Base-by-base conservation (phyloP, 2,329 filamentous ascomycete species). In the Fusarium equiseti region DNA sequence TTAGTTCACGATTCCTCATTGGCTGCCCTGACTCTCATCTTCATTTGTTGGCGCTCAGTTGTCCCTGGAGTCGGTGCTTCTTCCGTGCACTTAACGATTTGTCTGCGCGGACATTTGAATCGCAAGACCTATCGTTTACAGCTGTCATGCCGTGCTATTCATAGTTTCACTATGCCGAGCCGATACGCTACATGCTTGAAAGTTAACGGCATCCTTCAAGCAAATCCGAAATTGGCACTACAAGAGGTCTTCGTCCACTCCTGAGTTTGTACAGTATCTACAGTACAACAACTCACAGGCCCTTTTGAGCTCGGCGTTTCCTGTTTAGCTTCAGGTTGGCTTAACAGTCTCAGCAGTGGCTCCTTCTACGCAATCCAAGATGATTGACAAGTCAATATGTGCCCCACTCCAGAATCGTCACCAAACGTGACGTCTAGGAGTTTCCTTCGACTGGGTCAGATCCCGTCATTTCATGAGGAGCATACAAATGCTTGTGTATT, bases 391-490 rank as follows among this genome's bases (percentile, higher is more conserved):
- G 31, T 43, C 45, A 51, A 59, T 59, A 53, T 18, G 31, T 52
- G 38, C 68, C 50, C 68, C 64, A 68, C 68, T 50, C n/a, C 22
- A 27, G 53, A 70, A 59, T 59, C 56, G 68, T 66, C 64, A 71
- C 55, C 64, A 62, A 66, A 53, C 56, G 52, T 55, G 64, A 50
- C 48, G 43, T 53, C 48, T 50, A 57, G 26, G 18, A 20, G 31
- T 18, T 35, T 51, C 31, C 16, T 18, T 51, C 32, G 13, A 42
- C 18, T 20, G 24, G 49, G 24, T 27, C 32, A 42, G 35, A 26
- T 52, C 24, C 49, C 26, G 32, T 27, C 32, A 42, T 52, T 32
- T 46, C 22, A 16, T 59, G 15, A 32, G 20, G 32, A 59, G 52
- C 13, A 24, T 7, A 51, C 22, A 20, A 52, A 26, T 35, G 11